phyloP scores from a whole-genome alignment of 768 basidiomycete species.

The Leccinellum albellum region DNA sequence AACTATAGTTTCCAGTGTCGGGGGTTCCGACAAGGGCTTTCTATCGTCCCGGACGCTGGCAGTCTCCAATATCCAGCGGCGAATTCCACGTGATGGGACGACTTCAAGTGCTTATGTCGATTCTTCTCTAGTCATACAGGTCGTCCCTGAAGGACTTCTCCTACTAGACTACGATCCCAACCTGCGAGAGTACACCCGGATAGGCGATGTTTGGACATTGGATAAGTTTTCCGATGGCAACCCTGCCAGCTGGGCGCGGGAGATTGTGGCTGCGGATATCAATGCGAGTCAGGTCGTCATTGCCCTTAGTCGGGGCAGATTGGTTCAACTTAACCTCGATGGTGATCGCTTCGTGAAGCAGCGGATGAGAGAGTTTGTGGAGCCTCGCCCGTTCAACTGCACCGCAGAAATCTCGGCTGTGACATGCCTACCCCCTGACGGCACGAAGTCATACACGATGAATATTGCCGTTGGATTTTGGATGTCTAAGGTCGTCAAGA shows the following conservation, averaged over 20 bases:
- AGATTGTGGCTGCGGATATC: slow-evolving; percentile 65
- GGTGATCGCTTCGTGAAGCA: slow-evolving; percentile 35
- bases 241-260: slow-evolving; percentile 28
- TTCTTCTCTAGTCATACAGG: slow-evolving; percentile 66
- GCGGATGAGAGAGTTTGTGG: slow-evolving; percentile 22
- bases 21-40: slow-evolving; percentile 49
- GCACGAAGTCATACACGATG: slow-evolving; percentile 41
- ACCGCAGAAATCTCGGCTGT: slow-evolving; percentile 64
- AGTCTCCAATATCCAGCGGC: slow-evolving; percentile 50
- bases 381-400: slow-evolving; percentile 15
- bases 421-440: slow-evolving; percentile 57
- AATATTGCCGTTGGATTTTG: slow-evolving; percentile 71
- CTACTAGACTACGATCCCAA: slow-evolving; percentile 54
- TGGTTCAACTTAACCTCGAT: slow-evolving; percentile 50
- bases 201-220: slow-evolving; percentile 40
- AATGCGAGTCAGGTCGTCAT: slow-evolving; percentile 67
- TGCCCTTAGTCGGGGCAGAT: slow-evolving; percentile 50
- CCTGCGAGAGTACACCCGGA: slow-evolving; percentile 39
- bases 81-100: slow-evolving; percentile 12
- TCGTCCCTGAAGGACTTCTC: slow-evolving; percentile 54
- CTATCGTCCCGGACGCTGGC: slow-evolving; percentile 56
- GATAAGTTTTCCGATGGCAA: slow-evolving; percentile 25
- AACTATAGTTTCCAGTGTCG: slow-evolving; percentile 17
- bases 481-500: slow-evolving; percentile 59
- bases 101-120: slow-evolving; percentile 34